Evolutionary conservation across 306 rosid genomes (phyloP).

Genomic region (Cyamopsis tetragonoloba): DNA sequence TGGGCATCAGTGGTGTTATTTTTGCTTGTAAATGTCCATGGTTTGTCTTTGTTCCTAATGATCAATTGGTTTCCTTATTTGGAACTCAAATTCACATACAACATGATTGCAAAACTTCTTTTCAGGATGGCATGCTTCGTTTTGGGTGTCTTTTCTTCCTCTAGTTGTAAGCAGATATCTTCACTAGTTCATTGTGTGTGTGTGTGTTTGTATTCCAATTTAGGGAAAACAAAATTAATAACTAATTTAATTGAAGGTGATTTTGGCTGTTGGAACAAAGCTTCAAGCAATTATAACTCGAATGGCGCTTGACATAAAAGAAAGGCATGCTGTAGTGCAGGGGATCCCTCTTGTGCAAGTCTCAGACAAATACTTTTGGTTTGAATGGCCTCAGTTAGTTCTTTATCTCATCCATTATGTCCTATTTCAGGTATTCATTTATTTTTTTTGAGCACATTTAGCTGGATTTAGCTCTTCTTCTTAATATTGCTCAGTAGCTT

Average conservation of each 20-base stretch:
- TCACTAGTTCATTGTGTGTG: neutral
- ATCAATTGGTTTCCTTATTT: neutral
- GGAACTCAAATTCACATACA: neutral
- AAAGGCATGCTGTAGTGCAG: slow-evolving; percentile 90
- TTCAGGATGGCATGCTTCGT: slow-evolving; percentile 75
- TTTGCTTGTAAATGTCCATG: slow-evolving; percentile 82
- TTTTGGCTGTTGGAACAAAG: slow-evolving; percentile 87
- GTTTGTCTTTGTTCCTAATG: slow-evolving; percentile 43
- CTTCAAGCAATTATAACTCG: slow-evolving; percentile 82
- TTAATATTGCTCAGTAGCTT: neutral
- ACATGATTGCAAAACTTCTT: slow-evolving; percentile 9
- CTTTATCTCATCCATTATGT: slow-evolving; percentile 85
- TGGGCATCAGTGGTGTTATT: slow-evolving; percentile 82
- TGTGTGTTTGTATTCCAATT: neutral
- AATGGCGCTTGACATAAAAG: slow-evolving; percentile 89
- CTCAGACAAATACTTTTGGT: slow-evolving; percentile 87
- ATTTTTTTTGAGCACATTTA: neutral
- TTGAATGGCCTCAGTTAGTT: slow-evolving; percentile 68
- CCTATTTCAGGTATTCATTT: slow-evolving; percentile 69
- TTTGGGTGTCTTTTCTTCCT: slow-evolving; percentile 73
- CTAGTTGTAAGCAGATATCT: slow-evolving; percentile 47
- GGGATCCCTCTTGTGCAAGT: slow-evolving; percentile 98
- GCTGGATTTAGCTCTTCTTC: neutral
- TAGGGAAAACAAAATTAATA: neutral
- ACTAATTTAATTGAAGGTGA: slow-evolving; percentile 51